Base-by-base conservation (phyloP, 306 rosid genomes). In the Senna siamea region DNA sequence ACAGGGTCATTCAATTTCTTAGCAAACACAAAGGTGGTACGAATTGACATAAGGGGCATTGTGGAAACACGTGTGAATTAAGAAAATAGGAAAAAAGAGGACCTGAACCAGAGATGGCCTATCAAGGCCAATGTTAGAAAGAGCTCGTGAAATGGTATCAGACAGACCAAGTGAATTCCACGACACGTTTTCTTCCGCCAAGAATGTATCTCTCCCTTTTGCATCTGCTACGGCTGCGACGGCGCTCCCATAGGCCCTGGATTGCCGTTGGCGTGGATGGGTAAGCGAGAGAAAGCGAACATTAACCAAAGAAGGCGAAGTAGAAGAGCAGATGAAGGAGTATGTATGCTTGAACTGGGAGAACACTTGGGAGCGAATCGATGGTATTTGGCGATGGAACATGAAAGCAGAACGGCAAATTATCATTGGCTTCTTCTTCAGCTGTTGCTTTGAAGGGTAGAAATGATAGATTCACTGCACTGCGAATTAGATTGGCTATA, bases 101-200 rank as follows among this genome's bases (percentile, higher is more conserved):
- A 93, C 97, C 95, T 88, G 97, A 75, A 88, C 90, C 28, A 84
- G 84, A 72, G 98, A 94, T 1, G 98, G 98, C 69, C 85, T 87
- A 11, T 79, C 86, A 43, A 94, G 81, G 34, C 96, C 97, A 56
- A 90, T 87, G 68, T 69, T 76, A 55, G 76, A 75, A 46, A 94
- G 93, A 34, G 96, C 91, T 48, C 65, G 83, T 76, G 96, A 94
- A 74, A 94, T 60, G 72, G 86, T 75, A 63, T 92, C 91, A 53
- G 98, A 94, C 9, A 91, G 77, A 52, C 95, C 96, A 1, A 94
- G 88, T 26, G 96, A 87, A 9, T 79, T 69, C 98, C 98, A 91
- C 9, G 85, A 83, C 87, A 94, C 92, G 74, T 76, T 76, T 26
- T 91, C 97, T 22, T 86, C 90, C 7, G 95, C 85, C 57, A 77